A percentile compares a stretch with the other conserved stretches of the same genome.
Evolutionary conservation across 1,284 basidiomycete genomes (phyloP).

Genomic region (Naganishia liquefaciens): DNA sequence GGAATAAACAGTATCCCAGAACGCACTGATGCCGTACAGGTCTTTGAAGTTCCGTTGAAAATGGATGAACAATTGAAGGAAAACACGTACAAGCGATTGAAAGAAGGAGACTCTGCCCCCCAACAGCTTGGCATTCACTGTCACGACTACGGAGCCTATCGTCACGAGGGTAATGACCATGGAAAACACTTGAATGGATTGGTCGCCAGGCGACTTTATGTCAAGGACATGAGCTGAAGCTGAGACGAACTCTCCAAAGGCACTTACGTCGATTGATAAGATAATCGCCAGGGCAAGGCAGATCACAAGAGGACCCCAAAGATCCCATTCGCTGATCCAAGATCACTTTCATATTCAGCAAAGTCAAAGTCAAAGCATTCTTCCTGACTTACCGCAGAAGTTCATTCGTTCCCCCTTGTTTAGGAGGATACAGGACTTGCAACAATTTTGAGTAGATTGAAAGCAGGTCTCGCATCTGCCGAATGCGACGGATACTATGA

Average conservation of each 20-base stretch:
- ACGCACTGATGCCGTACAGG: constrained; percentile 61
- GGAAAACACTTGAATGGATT: constrained; percentile 85
- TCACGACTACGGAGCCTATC: constrained; percentile 82
- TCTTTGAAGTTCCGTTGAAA: not conserved
- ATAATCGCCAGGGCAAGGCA: constrained; percentile 50
- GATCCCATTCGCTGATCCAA: constrained; percentile 79
- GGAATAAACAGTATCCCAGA: constrained; percentile 85
- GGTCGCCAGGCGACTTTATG: constrained; percentile 71
- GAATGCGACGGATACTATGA: not conserved
- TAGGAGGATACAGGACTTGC: constrained; percentile 85
- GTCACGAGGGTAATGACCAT: constrained; percentile 88
- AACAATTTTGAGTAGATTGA: constrained; percentile 89
- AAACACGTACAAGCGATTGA: constrained; percentile 66
- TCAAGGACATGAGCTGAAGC: not conserved
- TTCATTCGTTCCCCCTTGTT: constrained; percentile 68
- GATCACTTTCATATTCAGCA: constrained; percentile 28
- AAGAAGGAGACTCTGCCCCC: constrained; percentile 97
- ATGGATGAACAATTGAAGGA: not conserved
- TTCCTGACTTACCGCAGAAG: constrained; percentile 68
- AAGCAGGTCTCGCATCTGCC: constrained; percentile 75
- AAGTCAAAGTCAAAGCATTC: not conserved
- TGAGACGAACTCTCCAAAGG: not conserved
- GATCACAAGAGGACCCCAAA: constrained; percentile 81
- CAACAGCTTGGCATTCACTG: constrained; percentile 91
- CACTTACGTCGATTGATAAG: constrained; percentile 72